These are phyloP conservation scores for Ramicandelaber brevisporus DNA, from an alignment of 192 early-diverging fungal species.

Conservation along the genomic window DNA sequence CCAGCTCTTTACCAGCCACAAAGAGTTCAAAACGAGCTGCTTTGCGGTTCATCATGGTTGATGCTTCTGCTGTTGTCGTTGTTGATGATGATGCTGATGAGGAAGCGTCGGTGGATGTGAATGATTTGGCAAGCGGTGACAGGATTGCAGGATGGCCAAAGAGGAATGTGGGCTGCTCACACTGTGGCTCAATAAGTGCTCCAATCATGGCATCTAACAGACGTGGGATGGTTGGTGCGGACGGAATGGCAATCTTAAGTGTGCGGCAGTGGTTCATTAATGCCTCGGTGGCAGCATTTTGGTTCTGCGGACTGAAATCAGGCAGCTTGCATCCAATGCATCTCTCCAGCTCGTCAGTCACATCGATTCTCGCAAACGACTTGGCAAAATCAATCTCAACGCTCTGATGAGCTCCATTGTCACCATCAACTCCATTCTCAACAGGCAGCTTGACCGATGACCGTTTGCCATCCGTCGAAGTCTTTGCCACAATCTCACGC, in stretches of 20 bases:
- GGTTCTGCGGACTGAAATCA: no score
- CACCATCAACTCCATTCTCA: slow-evolving; percentile 3
- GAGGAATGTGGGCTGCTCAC: slow-evolving; percentile 59
- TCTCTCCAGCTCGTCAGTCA: slow-evolving; percentile 17
- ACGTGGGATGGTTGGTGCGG: slow-evolving; percentile 33
- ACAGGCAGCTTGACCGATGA: no score
- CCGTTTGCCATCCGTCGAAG: no score
- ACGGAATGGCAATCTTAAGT: slow-evolving; percentile 10
- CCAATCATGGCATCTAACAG: slow-evolving; percentile 49
- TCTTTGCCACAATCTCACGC: slow-evolving; percentile 11
- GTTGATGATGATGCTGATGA: no score
- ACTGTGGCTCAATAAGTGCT: slow-evolving; percentile 45
- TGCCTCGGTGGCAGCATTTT: slow-evolving; percentile 6
- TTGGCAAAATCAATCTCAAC: slow-evolving; percentile 17
- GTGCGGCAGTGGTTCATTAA: slow-evolving; percentile 10
- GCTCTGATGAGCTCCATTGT: slow-evolving; percentile 2
- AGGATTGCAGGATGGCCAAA: slow-evolving; percentile 47
- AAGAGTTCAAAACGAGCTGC: slow-evolving; percentile 61
- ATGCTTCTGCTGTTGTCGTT: no score
- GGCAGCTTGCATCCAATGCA: slow-evolving; percentile 14
- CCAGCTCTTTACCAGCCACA: slow-evolving; percentile 44
- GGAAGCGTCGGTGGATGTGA: slow-evolving; percentile 5
- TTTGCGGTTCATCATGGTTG: slow-evolving; percentile 10
- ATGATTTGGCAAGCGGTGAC: slow-evolving; percentile 59
- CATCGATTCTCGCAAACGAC: slow-evolving; percentile 30